Conservation (phyloP, 73 alveolate genomes). For the Tetrahymena thermophila region DNA sequence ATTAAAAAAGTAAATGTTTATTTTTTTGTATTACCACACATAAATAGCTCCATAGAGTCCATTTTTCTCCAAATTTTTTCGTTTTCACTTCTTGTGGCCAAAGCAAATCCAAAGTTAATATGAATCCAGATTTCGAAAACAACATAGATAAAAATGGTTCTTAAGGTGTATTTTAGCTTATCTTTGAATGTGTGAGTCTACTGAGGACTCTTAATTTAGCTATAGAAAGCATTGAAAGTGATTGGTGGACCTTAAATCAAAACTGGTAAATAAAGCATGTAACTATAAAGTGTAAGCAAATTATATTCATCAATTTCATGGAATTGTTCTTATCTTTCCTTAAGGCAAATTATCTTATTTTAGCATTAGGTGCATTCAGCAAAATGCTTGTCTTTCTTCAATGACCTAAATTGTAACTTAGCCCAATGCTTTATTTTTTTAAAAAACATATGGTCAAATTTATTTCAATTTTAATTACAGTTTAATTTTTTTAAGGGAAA, state of each 20-base stretch:
- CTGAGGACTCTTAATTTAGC: constrained; percentile 7
- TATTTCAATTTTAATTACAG: neutral
- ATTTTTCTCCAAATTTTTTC: neutral
- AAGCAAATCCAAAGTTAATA: constrained; percentile 16
- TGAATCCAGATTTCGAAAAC: constrained; percentile 24
- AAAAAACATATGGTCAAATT: neutral
- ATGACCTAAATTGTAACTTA: neutral
- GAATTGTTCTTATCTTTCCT: constrained; percentile 7
- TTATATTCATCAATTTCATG: constrained; percentile 13
- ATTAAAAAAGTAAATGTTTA: too few species aligned
- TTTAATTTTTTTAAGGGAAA: neutral
- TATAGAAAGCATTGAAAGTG: constrained; percentile 38
- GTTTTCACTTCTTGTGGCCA: neutral
- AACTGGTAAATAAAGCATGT: constrained; percentile 16
- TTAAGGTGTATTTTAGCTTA: neutral
- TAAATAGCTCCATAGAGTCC: neutral
- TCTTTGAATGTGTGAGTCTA: neutral
- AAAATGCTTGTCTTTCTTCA: neutral
- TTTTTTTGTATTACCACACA: neutral
- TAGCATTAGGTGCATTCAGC: neutral
- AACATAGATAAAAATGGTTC: constrained; percentile 3
- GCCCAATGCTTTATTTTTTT: neutral
- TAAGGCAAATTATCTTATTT: neutral
- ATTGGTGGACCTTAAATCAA: constrained; percentile 27
- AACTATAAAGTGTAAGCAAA: constrained; percentile 1